Percentiles rank a stretch among this genome's conserved stretches.
These are phyloP conservation scores for Podaxis sp. DNA, from an alignment of 768 basidiomycete genomes.

Conservation along the genomic window DNA sequence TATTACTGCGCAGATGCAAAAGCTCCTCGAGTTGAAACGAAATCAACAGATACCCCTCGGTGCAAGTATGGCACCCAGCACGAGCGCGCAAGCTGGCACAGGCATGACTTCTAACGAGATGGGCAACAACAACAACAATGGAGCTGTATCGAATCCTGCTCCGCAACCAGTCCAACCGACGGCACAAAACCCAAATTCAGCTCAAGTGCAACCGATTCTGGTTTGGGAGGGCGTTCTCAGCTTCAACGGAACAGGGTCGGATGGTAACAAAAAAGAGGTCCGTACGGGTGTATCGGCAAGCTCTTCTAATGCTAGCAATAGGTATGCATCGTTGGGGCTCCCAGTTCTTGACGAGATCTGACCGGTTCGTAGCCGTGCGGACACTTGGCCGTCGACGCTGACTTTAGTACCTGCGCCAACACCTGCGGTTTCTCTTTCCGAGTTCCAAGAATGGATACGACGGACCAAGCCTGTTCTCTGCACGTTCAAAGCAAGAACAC, in stretches of 20 bases:
- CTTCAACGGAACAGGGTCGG: slow-evolving; percentile 40
- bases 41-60: slow-evolving; percentile 16
- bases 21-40: slow-evolving; percentile 15
- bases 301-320: slow-evolving; percentile 25
- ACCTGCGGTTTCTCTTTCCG: slow-evolving; percentile 35
- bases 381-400: slow-evolving; percentile 54
- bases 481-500: slow-evolving; percentile 33
- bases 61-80: slow-evolving; percentile 14
- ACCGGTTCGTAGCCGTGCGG: slow-evolving; percentile 38
- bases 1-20: slow-evolving; percentile 15
- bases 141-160: neutral
- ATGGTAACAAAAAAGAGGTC: slow-evolving; percentile 40
- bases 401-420: slow-evolving; percentile 40
- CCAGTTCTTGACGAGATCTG: neutral
- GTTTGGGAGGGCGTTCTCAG: slow-evolving; percentile 51
- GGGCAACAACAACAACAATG: neutral
- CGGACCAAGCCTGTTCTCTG: slow-evolving; percentile 40
- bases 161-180: neutral
- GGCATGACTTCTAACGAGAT: neutral
- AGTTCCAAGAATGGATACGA: slow-evolving; percentile 50
- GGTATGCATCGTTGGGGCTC: slow-evolving; percentile 29
- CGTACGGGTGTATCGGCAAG: slow-evolving; percentile 39
- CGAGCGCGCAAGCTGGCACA: neutral
- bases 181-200: slow-evolving; percentile 10
- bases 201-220: slow-evolving; percentile 5